Evolutionary conservation across 2,329 filamentous ascomycete species (phyloP).

Genomic region (Aspergillus awamori): DNA sequence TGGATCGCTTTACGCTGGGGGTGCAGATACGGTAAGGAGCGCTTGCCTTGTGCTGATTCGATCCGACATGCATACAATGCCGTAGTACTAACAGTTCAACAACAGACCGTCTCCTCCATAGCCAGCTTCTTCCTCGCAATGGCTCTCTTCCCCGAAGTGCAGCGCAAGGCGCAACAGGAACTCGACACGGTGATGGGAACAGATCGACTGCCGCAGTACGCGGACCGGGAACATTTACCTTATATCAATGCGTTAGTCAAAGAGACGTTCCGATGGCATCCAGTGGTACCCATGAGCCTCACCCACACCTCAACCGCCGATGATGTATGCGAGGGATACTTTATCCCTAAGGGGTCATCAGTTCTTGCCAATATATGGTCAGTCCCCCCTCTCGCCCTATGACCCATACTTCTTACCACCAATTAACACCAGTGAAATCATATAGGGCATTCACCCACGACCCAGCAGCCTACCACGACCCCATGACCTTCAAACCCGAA

Average conservation of each 20-base stretch:
- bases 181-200: conserved; percentile 21
- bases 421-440: too few relatives aligned
- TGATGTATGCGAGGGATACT: not conserved
- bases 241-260: conserved; percentile 39
- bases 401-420: not conserved
- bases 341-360: conserved; percentile 34
- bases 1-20: conserved; percentile 46
- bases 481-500: conserved; percentile 12
- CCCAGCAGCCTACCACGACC: conserved; percentile 9
- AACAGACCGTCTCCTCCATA: conserved; percentile 21
- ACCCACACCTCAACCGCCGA: not conserved
- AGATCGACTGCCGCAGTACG: conserved; percentile 15
- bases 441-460: conserved; percentile 11
- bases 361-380: conserved; percentile 44
- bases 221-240: conserved; percentile 29
- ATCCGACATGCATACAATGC: too few relatives aligned
- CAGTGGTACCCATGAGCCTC: not conserved
- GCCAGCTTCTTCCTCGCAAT: conserved; percentile 24
- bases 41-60: not conserved
- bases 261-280: conserved; percentile 36
- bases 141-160: conserved; percentile 21
- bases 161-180: conserved; percentile 22
- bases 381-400: not conserved
- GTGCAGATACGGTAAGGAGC: conserved; percentile 43
- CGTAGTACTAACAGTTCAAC: not conserved